A percentile compares a stretch with the other conserved stretches of the same genome.
Conservation (phyloP, 2,329 filamentous ascomycete species). For the Tricladium varicosporioides region DNA sequence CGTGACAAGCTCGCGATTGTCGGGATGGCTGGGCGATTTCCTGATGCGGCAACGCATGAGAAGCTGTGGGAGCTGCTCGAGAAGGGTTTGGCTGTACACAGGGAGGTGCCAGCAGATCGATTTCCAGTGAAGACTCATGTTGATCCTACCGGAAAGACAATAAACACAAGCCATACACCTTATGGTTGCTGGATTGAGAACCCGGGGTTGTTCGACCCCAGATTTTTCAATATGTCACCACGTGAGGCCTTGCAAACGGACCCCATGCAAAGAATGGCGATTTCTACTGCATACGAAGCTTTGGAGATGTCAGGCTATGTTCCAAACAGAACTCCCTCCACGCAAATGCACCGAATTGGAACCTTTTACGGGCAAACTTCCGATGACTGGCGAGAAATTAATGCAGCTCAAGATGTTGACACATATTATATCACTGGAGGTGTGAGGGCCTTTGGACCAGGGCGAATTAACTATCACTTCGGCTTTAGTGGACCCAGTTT, state of each 20-base stretch:
- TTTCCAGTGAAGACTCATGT: constrained; percentile 71
- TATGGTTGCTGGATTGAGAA: constrained; percentile 70
- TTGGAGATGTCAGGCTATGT: constrained; percentile 80
- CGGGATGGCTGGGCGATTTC: constrained; percentile 15
- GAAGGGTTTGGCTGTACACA: constrained; percentile 9
- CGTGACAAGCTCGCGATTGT: constrained; percentile 15
- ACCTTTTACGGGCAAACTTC: constrained; percentile 34
- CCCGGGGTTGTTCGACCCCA: constrained; percentile 71
- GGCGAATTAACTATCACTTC: constrained; percentile 41
- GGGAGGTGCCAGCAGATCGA: constrained; percentile 57
- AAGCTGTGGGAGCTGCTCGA: constrained; percentile 15
- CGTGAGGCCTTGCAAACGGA: constrained; percentile 76
- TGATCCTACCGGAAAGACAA: constrained; percentile 67
- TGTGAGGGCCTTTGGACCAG: constrained; percentile 33
- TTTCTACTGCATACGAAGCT: constrained; percentile 76
- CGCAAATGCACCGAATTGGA: constrained; percentile 42
- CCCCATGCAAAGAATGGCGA: constrained; percentile 63
- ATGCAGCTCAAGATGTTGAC: constrained; percentile 32
- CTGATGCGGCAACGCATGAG: constrained; percentile 9
- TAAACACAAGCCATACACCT: constrained; percentile 73
- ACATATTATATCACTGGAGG: constrained; percentile 34
- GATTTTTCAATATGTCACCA: constrained; percentile 83
- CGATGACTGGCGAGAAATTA: constrained; percentile 35
- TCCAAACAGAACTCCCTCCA: constrained; percentile 31
- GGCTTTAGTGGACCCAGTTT: constrained; percentile 42